These are phyloP conservation scores for Tuber magnatum DNA, from an alignment of 495 filamentous ascomycete genomes.

Conservation along the genomic window DNA sequence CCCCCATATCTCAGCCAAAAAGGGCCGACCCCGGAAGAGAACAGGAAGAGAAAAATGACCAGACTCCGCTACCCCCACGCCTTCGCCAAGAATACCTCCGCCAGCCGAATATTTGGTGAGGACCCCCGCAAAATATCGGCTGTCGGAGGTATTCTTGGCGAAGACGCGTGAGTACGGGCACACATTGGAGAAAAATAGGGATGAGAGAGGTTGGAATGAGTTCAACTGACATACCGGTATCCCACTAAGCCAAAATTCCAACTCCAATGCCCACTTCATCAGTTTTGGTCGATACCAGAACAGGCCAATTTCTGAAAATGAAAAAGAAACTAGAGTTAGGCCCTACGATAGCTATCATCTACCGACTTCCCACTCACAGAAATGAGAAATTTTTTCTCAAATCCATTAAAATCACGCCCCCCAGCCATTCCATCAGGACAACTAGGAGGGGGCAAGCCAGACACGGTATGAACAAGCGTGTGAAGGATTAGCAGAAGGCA, in stretches of 20 bases:
- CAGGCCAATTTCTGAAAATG: not conserved
- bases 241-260: not conserved
- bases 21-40: no score
- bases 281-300: not conserved
- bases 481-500: not conserved
- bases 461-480: not conserved
- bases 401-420: no score
- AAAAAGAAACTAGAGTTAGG: not conserved
- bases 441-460: not conserved
- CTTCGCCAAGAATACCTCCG: no score
- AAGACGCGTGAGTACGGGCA: not conserved
- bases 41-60: not conserved
- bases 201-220: not conserved
- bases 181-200: not conserved
- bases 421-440: no score
- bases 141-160: no score
- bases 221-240: not conserved
- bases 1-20: not conserved
- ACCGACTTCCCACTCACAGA: not conserved
- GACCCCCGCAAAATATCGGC: no score
- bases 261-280: not conserved
- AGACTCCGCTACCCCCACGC: not conserved
- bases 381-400: no score
- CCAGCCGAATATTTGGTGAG: no score
- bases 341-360: not conserved